Base-by-base conservation (phyloP, 495 filamentous ascomycete genomes). In the Penicillium paxilli region DNA sequence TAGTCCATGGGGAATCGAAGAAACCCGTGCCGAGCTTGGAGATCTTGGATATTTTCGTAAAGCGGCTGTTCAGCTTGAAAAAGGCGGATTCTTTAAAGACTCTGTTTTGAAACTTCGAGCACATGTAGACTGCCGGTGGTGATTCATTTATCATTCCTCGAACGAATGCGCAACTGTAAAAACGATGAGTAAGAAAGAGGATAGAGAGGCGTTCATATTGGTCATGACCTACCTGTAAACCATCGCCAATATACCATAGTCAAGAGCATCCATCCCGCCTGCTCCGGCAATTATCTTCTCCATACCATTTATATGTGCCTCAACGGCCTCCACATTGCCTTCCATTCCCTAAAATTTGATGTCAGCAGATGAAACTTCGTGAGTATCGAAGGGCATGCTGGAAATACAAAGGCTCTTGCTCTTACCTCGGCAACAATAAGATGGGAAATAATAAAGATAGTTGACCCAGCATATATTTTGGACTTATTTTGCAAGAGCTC, bases 301-400 rank as follows among this genome's bases (percentile, higher is more conserved):
- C 28, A 61, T 24, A 24, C 54, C 58, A 10, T 61, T 51, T 32
- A 61, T 57, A 47, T 61, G 54, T 21, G 45, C 47, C 17, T 61
- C 38, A 8, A 44, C 44, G 11, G 54, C 51, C 20, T 47, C 58
- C 19, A 57, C 26, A 11, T 61, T 57, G 37, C 37, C 50, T 35
- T 61, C 54, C 24, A 49, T 40, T 12, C 48, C 54, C 54, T 54
- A 22, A 1, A 32, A 33, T 16, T 14, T 14, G 40, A 7, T 23
- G 40, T 42, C 8, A 42, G 40, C 4, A 21, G 3, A 8, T 6
- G n/a, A 30, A 3, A 5, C 30, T 32, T 21, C n/a, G n/a, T n/a
- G n/a, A n/a, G n/a, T n/a, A n/a, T n/a, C n/a, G n/a, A n/a, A n/a
- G n/a, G n/a, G n/a, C n/a, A n/a, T n/a, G n/a, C n/a, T n/a, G n/a